Percentiles rank a stretch among this genome's conserved stretches.
Evolutionary conservation across 75 land plant species (phyloP).

Genomic region (Picea sitchensis): DNA sequence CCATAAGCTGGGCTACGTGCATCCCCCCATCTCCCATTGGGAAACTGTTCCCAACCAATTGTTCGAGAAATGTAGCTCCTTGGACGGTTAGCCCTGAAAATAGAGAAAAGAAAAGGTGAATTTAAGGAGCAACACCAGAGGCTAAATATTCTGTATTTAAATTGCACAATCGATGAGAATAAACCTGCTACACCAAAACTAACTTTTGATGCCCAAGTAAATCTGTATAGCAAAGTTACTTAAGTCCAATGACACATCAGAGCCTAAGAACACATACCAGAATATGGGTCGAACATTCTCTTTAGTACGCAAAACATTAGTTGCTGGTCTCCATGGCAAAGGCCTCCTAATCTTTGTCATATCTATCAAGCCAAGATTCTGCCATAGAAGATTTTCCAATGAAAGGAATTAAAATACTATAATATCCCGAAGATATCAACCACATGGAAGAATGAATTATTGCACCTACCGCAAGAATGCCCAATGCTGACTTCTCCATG

Average conservation of each 20-base stretch:
- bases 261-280: conserved; percentile 54
- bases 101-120: background rate
- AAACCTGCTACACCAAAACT: background rate
- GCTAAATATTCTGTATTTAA: background rate
- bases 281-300: conserved; percentile 97
- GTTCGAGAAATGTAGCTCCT: conserved; percentile 92
- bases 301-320: conserved; percentile 70
- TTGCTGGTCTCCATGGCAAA: conserved; percentile 90
- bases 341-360: conserved; percentile 65
- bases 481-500: conserved; percentile 89
- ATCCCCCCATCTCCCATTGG: conserved; percentile 89
- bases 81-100: conserved; percentile 92
- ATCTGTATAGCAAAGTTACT: background rate
- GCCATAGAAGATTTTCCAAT: conserved; percentile 8
- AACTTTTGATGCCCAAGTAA: too few relatives aligned
- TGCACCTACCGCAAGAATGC: conserved; percentile 65
- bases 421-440: background rate
- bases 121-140: background rate
- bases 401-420: background rate
- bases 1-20: conserved; percentile 89
- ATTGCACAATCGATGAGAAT: background rate
- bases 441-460: conserved; percentile 3
- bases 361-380: conserved; percentile 97
- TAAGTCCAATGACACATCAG: background rate
- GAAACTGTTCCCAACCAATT: conserved; percentile 80